Evolutionary conservation across 768 basidiomycete species (phyloP).

Genomic region (Lentinus brumalis): DNA sequence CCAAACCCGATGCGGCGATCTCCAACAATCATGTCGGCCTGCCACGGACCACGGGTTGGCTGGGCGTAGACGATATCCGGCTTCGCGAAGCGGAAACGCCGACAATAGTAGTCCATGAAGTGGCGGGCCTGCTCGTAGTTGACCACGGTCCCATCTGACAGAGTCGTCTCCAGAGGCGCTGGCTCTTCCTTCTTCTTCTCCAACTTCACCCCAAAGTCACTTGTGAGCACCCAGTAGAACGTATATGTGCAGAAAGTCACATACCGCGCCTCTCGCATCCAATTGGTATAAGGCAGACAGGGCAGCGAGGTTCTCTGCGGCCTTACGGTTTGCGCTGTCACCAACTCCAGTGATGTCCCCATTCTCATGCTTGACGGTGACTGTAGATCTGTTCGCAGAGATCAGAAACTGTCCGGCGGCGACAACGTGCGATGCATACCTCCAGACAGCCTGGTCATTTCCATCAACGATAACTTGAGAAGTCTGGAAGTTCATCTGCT

Average conservation of each 20-base stretch:
- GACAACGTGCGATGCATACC: constrained; percentile 37
- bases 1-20: constrained; percentile 85
- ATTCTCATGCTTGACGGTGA: constrained; percentile 25
- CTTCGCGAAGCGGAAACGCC: constrained; percentile 68
- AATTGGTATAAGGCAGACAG: constrained; percentile 76
- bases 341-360: constrained; percentile 23
- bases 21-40: constrained; percentile 74
- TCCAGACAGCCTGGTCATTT: constrained; percentile 40
- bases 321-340: constrained; percentile 54
- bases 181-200: constrained; percentile 14
- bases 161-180: constrained; percentile 29
- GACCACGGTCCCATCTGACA: constrained; percentile 68
- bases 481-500: constrained; percentile 31
- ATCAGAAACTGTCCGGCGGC: neutral
- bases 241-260: constrained; percentile 29
- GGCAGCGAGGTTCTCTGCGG: constrained; percentile 76
- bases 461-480: constrained; percentile 30
- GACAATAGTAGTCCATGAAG: constrained; percentile 97
- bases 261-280: constrained; percentile 60
- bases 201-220: constrained; percentile 1
- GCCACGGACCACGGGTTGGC: constrained; percentile 49
- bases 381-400: constrained; percentile 38
- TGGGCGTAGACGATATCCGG: constrained; percentile 65
- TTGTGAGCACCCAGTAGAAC: neutral
- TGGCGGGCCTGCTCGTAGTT: constrained; percentile 73